These are phyloP conservation scores for Acanthamoeba castellanii DNA, from an alignment of 208 protist species.

Conservation along the genomic window DNA sequence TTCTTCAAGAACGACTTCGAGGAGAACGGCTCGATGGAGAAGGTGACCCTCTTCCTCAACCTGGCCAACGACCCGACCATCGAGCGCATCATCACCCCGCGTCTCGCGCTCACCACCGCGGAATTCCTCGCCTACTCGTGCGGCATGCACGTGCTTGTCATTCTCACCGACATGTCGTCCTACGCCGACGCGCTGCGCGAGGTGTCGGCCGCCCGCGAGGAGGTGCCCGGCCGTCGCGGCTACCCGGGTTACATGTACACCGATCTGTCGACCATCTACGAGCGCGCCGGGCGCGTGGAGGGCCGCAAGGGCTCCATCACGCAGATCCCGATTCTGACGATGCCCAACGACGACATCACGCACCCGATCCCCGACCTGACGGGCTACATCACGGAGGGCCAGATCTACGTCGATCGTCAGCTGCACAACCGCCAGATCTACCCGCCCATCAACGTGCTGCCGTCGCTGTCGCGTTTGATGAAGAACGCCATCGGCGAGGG, in stretches of 20 bases:
- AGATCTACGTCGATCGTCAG: conserved; percentile 99
- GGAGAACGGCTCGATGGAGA: conserved; percentile 99
- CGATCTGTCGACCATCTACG: conserved; percentile 99
- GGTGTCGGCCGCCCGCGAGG: conserved; percentile 99
- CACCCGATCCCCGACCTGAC: conserved; percentile 99
- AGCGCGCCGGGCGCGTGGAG: conserved; percentile 99
- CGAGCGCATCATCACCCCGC: conserved; percentile 99
- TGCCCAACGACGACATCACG: conserved; percentile 99
- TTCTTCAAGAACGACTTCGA: conserved; percentile 99
- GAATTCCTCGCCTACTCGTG: conserved; percentile 99
- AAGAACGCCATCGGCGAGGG: conserved; percentile 99
- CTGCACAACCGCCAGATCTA: conserved; percentile 99
- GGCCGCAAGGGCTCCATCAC: conserved; percentile 99
- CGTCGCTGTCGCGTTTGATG: conserved; percentile 99
- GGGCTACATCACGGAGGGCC: conserved; percentile 99
- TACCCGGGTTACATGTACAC: conserved; percentile 99
- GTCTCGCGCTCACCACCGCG: conserved; percentile 99
- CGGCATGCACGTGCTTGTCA: conserved; percentile 99
- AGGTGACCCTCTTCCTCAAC: conserved; percentile 85
- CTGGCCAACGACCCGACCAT: conserved; percentile 95
- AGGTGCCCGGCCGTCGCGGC: conserved; percentile 99
- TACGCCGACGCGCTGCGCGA: conserved; percentile 99
- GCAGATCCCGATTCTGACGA: conserved; percentile 99
- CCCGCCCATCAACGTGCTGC: conserved; percentile 99
- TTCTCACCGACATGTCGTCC: conserved; percentile 99